Conservation (phyloP, 139 green algal species). For the Prasinococcaceae sp. region DNA sequence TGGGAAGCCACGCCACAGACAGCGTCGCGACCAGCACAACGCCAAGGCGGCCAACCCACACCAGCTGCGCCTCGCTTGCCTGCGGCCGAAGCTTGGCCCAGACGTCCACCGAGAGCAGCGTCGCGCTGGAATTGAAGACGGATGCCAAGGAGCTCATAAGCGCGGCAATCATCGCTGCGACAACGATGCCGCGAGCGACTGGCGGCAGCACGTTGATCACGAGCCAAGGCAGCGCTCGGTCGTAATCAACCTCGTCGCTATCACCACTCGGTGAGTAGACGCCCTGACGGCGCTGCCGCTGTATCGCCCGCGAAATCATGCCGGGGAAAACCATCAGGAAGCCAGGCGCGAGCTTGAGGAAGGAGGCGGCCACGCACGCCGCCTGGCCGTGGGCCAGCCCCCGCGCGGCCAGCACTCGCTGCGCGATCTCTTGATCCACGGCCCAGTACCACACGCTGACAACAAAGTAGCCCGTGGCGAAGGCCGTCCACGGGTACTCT, state of each 20-base stretch:
- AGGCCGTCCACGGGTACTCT: slow-evolving; percentile 24
- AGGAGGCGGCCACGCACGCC: slow-evolving; percentile 12
- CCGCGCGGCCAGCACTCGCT: slow-evolving; percentile 23
- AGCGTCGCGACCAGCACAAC: slow-evolving; percentile 17
- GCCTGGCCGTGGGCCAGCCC: slow-evolving; percentile 18
- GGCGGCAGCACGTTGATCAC: slow-evolving; percentile 28
- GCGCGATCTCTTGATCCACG: slow-evolving; percentile 26
- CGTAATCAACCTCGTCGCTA: slow-evolving; percentile 9
- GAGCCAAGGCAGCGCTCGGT: slow-evolving; percentile 22
- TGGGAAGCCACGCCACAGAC: slow-evolving; percentile 18
- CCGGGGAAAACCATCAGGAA: slow-evolving; percentile 36
- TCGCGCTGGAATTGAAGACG: slow-evolving; percentile 33
- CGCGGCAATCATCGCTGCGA: slow-evolving; percentile 26
- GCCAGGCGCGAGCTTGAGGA: slow-evolving; percentile 29
- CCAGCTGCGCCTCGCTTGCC: slow-evolving; percentile 9
- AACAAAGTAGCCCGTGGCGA: slow-evolving; percentile 22
- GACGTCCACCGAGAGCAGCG: slow-evolving; percentile 32
- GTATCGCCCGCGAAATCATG: slow-evolving; percentile 27
- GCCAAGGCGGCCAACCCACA: slow-evolving; percentile 9
- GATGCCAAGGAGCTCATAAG: slow-evolving; percentile 26
- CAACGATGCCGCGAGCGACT: slow-evolving; percentile 15
- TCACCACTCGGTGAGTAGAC: slow-evolving; percentile 7
- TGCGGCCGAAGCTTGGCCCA: slow-evolving; percentile 1
- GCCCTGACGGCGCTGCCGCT: slow-evolving; percentile 12
- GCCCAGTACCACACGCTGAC: slow-evolving; percentile 19